Evolutionary conservation across 2,329 filamentous ascomycete genomes (phyloP).

Genomic region (Diplocarpon rosae): DNA sequence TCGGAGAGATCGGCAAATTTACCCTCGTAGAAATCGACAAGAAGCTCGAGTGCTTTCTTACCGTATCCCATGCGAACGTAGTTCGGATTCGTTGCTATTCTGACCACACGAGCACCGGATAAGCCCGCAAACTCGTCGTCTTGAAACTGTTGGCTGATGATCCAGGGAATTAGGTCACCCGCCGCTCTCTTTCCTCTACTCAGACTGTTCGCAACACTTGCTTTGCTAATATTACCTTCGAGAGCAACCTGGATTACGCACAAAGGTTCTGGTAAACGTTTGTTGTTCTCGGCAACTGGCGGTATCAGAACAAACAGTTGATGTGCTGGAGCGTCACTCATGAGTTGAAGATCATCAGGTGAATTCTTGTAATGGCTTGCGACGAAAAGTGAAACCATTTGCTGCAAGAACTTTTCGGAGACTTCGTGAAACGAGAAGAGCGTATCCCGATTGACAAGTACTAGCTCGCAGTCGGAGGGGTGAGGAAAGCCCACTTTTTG

Average conservation of each 20-base stretch:
- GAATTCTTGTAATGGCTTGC: constrained; percentile 98
- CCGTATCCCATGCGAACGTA: constrained; percentile 91
- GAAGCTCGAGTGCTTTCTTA: constrained; percentile 72
- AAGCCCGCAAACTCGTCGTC: constrained; percentile 92
- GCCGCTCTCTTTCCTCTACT: constrained; percentile 80
- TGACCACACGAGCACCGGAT: constrained; percentile 82
- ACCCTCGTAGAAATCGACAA: constrained; percentile 88
- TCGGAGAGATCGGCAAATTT: constrained; percentile 82
- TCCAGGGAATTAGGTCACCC: constrained; percentile 93
- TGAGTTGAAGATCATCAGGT: constrained; percentile 93
- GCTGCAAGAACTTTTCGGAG: constrained; percentile 92
- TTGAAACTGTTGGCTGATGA: constrained; percentile 95
- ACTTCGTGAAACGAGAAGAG: constrained; percentile 97
- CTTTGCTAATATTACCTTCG: constrained; percentile 87
- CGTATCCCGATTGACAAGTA: constrained; percentile 92
- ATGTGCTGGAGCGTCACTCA: constrained; percentile 95
- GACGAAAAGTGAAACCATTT: constrained; percentile 96
- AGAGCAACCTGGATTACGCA: constrained; percentile 91
- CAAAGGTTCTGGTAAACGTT: constrained; percentile 78
- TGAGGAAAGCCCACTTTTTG: constrained; percentile 61
- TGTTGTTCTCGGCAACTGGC: constrained; percentile 65
- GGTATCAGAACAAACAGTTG: constrained; percentile 91
- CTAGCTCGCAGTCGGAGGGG: constrained; percentile 79
- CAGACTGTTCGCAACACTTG: constrained; percentile 83
- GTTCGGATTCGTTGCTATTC: constrained; percentile 93